Base-by-base conservation (phyloP, 2,329 filamentous ascomycete genomes). In the Elsinoe ampelina region DNA sequence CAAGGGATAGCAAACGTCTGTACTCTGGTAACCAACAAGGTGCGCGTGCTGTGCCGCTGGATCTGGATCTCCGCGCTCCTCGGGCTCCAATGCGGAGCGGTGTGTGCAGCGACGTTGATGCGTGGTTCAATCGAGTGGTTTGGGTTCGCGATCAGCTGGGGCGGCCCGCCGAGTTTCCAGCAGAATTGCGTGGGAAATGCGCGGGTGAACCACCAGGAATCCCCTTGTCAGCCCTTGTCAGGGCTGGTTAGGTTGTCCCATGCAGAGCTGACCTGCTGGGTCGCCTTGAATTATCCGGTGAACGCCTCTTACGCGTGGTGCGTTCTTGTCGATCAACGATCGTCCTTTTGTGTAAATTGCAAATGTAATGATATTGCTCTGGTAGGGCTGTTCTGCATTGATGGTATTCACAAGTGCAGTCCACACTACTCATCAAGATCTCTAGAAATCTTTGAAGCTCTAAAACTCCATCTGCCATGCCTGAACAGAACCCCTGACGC, bases 1-100 rank as follows among this genome's bases (percentile, higher is more conserved):
- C 48, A 52, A 52, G 48, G 48, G 34, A 52, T 35, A 39, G 26
- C 45, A 17, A 50, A 50, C 45, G 45, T 50, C 15, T 34, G 45
- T 26, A 35, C 30, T 39, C 38, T 15, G 48, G 32, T 52, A 39
- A 10, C 35, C 48, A 39, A 22, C 19, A 15, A 39, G 41, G 26
- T 22, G 19, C 17, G 10, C 12, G 20, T n/a, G 11, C 17, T 22
- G 30, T 19, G 26, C 15, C 17, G n/a, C 26, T 39, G 32, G 34
- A 52, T 39, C 35, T 39, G 17, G 26, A 30, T 30, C 26, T 30
- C 26, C 26, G 26, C 15, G 17, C n/a, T 52, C 34, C 15, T 36
- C 35, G 34, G 48, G 34, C 34, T 35, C 32, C 48, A 39, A 52
- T 52, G 36, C 11, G 32, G 26, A 45, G 41, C 41, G 41, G 41